These are phyloP conservation scores for Groenewaldozyma tartarivorans DNA, from an alignment of 805 yeast genomes.

Conservation along the genomic window DNA sequence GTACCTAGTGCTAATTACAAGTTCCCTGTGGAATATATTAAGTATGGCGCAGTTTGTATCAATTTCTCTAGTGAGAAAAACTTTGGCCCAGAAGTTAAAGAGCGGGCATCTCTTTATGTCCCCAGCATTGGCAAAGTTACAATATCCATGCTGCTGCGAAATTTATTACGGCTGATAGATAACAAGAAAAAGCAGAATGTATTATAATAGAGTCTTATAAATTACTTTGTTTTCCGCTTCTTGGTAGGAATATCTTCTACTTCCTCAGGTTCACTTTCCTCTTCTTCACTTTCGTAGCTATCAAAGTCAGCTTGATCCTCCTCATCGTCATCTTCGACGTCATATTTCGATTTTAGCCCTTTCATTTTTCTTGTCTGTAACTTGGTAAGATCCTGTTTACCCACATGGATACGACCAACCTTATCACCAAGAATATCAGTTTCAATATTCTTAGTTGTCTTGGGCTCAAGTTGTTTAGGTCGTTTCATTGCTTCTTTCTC, in stretches of 20 bases:
- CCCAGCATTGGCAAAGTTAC: constrained; percentile 97
- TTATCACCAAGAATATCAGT: constrained; percentile 90
- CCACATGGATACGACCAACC: constrained; percentile 92
- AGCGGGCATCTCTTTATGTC: constrained; percentile 81
- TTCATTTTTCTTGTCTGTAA: constrained; percentile 98
- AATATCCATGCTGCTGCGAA: constrained; percentile 86
- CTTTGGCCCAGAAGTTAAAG: constrained; percentile 69
- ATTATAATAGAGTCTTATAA: not conserved
- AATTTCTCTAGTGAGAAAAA: constrained; percentile 87
- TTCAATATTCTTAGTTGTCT: constrained; percentile 79
- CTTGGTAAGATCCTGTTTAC: constrained; percentile 83
- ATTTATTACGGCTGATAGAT: constrained; percentile 69
- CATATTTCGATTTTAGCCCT: constrained; percentile 83
- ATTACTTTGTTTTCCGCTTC: constrained; percentile 9
- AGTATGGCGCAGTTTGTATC: constrained; percentile 82
- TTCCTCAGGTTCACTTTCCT: constrained; percentile 8
- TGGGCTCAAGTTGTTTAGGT: constrained; percentile 75
- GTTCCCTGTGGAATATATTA: constrained; percentile 72
- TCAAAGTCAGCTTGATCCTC: constrained; percentile 37
- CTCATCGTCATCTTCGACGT: constrained; percentile 55
- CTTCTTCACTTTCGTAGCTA: constrained; percentile 12
- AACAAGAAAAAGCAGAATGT: constrained; percentile 36
- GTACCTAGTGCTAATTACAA: constrained; percentile 80
- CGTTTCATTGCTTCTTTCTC: constrained; percentile 79
- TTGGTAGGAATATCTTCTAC: constrained; percentile 11